These are phyloP conservation scores for Epichloe hybrida DNA, from an alignment of 2,329 filamentous ascomycete species.

Conservation along the genomic window DNA sequence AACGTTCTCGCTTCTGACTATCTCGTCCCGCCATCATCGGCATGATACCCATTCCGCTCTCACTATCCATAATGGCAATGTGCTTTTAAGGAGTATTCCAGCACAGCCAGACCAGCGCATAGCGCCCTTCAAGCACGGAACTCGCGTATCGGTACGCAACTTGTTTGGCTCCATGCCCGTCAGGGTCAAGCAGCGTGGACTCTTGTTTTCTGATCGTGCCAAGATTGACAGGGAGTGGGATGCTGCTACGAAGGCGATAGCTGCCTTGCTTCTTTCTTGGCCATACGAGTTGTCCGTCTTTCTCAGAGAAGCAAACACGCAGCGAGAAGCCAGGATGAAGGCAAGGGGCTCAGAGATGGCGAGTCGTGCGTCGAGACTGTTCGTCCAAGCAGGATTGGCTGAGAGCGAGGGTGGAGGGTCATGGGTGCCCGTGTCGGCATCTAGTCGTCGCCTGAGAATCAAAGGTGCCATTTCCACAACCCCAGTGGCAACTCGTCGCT, in stretches of 20 bases:
- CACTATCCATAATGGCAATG: constrained; percentile 54
- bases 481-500: constrained; percentile 55
- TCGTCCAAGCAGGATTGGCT: constrained; percentile 54
- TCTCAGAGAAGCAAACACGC: constrained; percentile 35
- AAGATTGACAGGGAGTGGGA: constrained; percentile 52
- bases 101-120: constrained; percentile 45
- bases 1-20: constrained; percentile 59
- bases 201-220: constrained; percentile 35
- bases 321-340: constrained; percentile 26
- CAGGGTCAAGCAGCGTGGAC: constrained; percentile 64
- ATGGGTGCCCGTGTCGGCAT: constrained; percentile 63
- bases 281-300: constrained; percentile 39
- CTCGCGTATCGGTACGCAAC: constrained; percentile 60
- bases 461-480: constrained; percentile 57
- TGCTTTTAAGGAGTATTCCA: constrained; percentile 51
- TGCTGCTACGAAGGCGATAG: constrained; percentile 41
- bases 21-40: constrained; percentile 56
- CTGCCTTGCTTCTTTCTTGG: constrained; percentile 60
- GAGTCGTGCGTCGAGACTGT: constrained; percentile 29
- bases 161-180: constrained; percentile 88
- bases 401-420: constrained; percentile 33
- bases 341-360: constrained; percentile 11
- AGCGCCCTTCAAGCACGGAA: constrained; percentile 50
- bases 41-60: constrained; percentile 51
- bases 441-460: constrained; percentile 46